Evolutionary conservation across 306 rosid genomes (phyloP), one percentile per base, ranked within the genome.

Genomic region (Astragalus membranaceus): DNA sequence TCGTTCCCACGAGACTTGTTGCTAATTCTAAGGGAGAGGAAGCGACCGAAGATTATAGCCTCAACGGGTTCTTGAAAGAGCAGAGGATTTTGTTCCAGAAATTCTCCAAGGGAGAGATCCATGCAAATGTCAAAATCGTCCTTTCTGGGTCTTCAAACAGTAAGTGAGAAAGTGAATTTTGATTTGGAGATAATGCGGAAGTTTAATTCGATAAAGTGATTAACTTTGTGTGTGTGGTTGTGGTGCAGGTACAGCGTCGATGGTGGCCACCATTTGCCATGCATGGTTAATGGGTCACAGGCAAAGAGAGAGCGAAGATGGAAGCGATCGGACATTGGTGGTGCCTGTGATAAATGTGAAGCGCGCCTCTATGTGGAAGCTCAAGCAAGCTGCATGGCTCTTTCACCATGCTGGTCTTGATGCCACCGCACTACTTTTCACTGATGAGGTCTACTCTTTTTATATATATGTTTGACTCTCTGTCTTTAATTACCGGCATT

Each of bases 231-330:
- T 70, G 73, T 20, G 23, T 20, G 23, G 23, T 20, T 20, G 23
- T 2, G 23, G 78, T 84, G 74, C 63, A 89, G 95, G 95, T 75
- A 85, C 96, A 5, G 79, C 92, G 58, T 86, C 98, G 6, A 89
- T 92, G 96, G 92, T 85, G 64, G 89, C 96, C 1, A 89, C 95
- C 5, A 80, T 92, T 63, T 89, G 98, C 60, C 87, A 88, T 5
- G 83, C 93, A 2, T 92, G 96, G 96, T 75, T 92, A 7, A 58
- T 85, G 82, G 85, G 79, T 72, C 77, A 85, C 61, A 79, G 89
- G 54, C 46, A 71, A 75, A 82, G 61, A 71, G 83, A 80, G 75
- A 79, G 44, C 3, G 81, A 23, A 1, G 67, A 80, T 15, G 78
- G 61, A 51, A 79, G 12, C 16, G 82, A 73, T 53, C 16, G 30